These are phyloP conservation scores for Zopfia rhizophila DNA, from an alignment of 2,329 filamentous ascomycete species.

Conservation along the genomic window DNA sequence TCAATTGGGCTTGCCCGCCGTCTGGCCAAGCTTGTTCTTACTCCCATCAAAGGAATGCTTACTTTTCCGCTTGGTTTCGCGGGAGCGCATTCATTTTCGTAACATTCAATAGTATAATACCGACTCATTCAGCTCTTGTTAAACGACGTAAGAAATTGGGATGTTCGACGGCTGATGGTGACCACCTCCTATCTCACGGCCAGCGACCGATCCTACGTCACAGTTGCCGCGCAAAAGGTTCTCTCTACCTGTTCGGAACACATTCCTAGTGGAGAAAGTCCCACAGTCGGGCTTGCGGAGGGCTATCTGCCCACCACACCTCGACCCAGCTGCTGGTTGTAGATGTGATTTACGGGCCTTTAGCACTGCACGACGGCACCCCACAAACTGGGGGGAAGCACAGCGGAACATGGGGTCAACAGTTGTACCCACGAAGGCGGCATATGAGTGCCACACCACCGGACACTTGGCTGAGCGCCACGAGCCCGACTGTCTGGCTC, in stretches of 20 bases:
- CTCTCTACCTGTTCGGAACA: too few species aligned
- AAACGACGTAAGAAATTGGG: too few species aligned
- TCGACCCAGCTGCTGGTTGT: not conserved
- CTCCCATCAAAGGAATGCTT: too few species aligned
- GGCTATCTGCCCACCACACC: not conserved
- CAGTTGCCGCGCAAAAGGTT: too few species aligned
- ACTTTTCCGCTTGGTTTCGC: too few species aligned
- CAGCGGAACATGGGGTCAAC: slow-evolving; percentile 38
- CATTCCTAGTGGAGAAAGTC: too few species aligned
- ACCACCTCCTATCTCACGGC: slow-evolving; percentile 3
- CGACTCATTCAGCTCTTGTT: too few species aligned
- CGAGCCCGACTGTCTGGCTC: slow-evolving; percentile 43
- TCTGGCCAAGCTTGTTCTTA: too few species aligned
- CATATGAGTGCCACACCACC: slow-evolving; percentile 48
- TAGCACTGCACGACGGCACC: slow-evolving; percentile 13
- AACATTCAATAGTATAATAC: too few species aligned
- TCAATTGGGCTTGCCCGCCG: slow-evolving; percentile 5
- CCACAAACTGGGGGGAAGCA: slow-evolving; percentile 30
- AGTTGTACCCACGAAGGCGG: slow-evolving; percentile 42
- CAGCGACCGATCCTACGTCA: too few species aligned
- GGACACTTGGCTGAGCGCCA: slow-evolving; percentile 42
- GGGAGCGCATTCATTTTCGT: too few species aligned
- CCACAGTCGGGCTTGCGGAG: not conserved
- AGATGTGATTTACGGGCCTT: not conserved
- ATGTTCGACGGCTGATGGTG: slow-evolving; percentile 5